Evolutionary conservation across 1,284 basidiomycete genomes (phyloP), one percentile per base, ranked within the genome.

Genomic region (Ustilago nuda): DNA sequence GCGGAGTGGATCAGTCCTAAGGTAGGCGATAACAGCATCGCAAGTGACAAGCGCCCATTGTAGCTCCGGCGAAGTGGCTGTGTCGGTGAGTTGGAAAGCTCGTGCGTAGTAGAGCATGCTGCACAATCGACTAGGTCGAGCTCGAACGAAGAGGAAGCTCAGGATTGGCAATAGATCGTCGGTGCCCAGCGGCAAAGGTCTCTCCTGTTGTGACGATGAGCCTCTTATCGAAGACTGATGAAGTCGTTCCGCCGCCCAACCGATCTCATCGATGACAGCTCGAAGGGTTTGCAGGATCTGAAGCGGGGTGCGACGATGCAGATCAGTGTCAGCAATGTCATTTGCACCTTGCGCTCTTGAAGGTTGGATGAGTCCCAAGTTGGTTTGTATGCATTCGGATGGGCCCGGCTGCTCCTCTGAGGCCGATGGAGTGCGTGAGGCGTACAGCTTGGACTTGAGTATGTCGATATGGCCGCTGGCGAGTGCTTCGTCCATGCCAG

Each of bases 21-120:
- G 75, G 17, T 77, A 77, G 51, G 56, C 52, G 41, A 74, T 41
- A 23, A 77, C 75, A 7, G 75, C 66, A 32, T 77, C 75, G 50
- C 51, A 67, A 1, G 69, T 77, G 23, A 70, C 65, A 13, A 77
- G 61, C 1, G 71, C 70, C 75, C 75, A 77, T 27, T 76, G 61
- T 15, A 68, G 53, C 15, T 64, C 65, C 2, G 62, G 57, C 39
- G 65, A 66, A 12, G 56, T 67, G 37, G 63, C 59, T n/a, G 70
- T 63, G 46, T 73, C 71, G 39, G 65, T 74, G 30, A 77, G 59
- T 13, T 66, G 59, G 19, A 77, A 77, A 3, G 63, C 45, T 13
- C 63, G 66, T 27, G 66, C 66, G n/a, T 73, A 77, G 60, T 77
- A 70, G 15, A 77, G 61, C 57, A 69, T 66, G 52, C 75, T 77